Evolutionary conservation across 768 basidiomycete genomes (phyloP), one percentile per base, ranked within the genome.

Genomic region (Dacryopinax spathularia): DNA sequence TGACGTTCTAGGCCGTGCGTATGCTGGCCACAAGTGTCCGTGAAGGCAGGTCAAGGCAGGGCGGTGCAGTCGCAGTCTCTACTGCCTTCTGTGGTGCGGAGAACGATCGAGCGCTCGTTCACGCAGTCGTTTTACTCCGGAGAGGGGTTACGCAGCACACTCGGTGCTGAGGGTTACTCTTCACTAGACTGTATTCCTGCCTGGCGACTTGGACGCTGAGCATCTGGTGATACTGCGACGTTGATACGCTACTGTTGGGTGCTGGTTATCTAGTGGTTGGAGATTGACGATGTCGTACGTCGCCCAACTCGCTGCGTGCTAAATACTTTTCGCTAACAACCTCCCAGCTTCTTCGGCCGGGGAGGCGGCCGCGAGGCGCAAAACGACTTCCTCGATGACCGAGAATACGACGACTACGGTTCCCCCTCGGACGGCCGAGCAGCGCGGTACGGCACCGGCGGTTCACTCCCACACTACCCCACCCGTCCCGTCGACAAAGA

Each of bases 401-500:
- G 59, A 20, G 20, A 43, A 35, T 29, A 59, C 35, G 25, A 33
- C 43, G 35, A 62, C 59, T 33, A 34, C 33, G 62, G 61, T 63
- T 63, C 63, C 48, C 63, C 27, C 22, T 29, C 18, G 43, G 63
- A 33, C 29, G 62, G 18, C 18, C 60, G 41, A 22, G 63, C 33
- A 31, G 62, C 33, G 35, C 61, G 48, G 33, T 48, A 65, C 64
- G 37, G 37, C 60, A 13, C 31, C 5, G 64, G 60, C 10, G 67
- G 35, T 22, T 18, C 90, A 68, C 80, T 82, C 33, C 82, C 90
- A 65, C 92, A 96, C 74, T 92, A 91, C 75, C 95, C 95, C 31
- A 97, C 95, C 33, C 84, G 95, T 64, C 95, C 95, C 29, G 96
- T 99, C 27, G 95, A 98, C 78, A 97, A 91, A 79, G 96, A 98